Evolutionary conservation across 768 basidiomycete genomes (phyloP).

Genomic region (Auriscalpium vulgare): DNA sequence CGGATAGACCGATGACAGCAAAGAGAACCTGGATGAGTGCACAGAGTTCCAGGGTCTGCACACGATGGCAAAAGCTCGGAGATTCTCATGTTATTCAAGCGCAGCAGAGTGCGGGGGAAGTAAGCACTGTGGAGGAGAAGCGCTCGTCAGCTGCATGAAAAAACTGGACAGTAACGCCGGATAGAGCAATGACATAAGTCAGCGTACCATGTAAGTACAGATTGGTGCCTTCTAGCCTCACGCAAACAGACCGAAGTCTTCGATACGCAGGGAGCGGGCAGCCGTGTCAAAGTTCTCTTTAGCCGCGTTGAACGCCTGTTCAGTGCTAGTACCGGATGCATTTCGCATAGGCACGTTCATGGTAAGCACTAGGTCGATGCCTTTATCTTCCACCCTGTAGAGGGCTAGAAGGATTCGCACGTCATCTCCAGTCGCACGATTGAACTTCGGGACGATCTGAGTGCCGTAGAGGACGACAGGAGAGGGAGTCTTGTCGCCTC

Average conservation of each 20-base stretch:
- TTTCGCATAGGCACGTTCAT: conserved; percentile 67
- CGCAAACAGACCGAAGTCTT: conserved; percentile 65
- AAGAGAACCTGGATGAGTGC: too few species aligned
- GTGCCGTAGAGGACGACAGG: conserved; percentile 58
- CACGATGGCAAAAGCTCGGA: too few species aligned
- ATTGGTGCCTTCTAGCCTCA: conserved; percentile 21
- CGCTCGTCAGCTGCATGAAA: too few species aligned
- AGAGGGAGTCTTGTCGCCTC: conserved; percentile 44
- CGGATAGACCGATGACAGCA: too few species aligned
- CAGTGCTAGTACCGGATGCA: conserved; percentile 35
- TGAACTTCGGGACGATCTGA: conserved; percentile 76
- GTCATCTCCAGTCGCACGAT: conserved; percentile 46
- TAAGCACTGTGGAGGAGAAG: too few species aligned
- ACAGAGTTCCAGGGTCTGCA: too few species aligned
- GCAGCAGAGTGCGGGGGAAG: too few species aligned
- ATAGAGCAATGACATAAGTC: too few species aligned
- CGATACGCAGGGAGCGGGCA: conserved; percentile 52
- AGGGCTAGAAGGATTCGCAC: conserved; percentile 76
- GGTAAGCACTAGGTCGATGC: conserved; percentile 76
- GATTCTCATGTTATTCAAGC: too few species aligned
- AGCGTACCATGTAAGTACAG: too few species aligned
- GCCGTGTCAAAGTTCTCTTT: conserved; percentile 45
- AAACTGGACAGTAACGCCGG: too few species aligned
- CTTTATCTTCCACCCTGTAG: conserved; percentile 65
- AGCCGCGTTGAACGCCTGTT: conserved; percentile 29